Percentiles rank a stretch among this genome's conserved stretches.
Conservation (phyloP, 108 stramenopile species). For the Nitzschia sp. region DNA sequence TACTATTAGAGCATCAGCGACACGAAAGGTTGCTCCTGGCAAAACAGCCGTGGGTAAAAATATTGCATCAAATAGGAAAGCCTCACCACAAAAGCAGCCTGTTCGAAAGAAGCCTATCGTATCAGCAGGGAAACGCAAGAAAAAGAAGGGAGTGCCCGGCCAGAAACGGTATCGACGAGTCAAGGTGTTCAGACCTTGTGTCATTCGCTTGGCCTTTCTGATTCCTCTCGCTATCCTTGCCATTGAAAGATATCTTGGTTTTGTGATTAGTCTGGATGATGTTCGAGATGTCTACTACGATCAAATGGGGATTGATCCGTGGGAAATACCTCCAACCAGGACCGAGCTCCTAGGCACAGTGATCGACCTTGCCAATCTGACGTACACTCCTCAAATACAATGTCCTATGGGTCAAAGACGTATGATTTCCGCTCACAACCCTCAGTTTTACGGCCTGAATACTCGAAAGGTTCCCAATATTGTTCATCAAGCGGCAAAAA, state of each 20-base stretch:
- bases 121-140: background rate
- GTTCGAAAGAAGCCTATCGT: background rate
- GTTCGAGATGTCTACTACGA: slow-evolving; percentile 21
- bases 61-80: background rate
- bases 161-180: slow-evolving; percentile 12
- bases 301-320: slow-evolving; percentile 30
- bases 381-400: slow-evolving; percentile 1
- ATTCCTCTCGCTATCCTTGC: slow-evolving; percentile 23
- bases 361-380: slow-evolving; percentile 13
- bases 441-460: background rate
- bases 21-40: too few species aligned
- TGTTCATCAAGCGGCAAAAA: slow-evolving; percentile 27
- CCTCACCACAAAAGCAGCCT: background rate
- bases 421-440: slow-evolving; percentile 32
- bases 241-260: slow-evolving; percentile 30
- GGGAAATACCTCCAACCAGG: slow-evolving; percentile 7
- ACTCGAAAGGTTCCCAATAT: slow-evolving; percentile 20
- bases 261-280: slow-evolving; percentile 20
- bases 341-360: slow-evolving; percentile 3
- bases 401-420: slow-evolving; percentile 19
- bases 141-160: background rate
- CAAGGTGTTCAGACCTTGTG: slow-evolving; percentile 23
- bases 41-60: too few species aligned
- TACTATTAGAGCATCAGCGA: too few species aligned
- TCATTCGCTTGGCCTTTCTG: slow-evolving; percentile 15